A percentile compares a stretch with the other conserved stretches of the same genome.
Conservation (phyloP, 768 basidiomycete species). For the Hericium rajendrae region DNA sequence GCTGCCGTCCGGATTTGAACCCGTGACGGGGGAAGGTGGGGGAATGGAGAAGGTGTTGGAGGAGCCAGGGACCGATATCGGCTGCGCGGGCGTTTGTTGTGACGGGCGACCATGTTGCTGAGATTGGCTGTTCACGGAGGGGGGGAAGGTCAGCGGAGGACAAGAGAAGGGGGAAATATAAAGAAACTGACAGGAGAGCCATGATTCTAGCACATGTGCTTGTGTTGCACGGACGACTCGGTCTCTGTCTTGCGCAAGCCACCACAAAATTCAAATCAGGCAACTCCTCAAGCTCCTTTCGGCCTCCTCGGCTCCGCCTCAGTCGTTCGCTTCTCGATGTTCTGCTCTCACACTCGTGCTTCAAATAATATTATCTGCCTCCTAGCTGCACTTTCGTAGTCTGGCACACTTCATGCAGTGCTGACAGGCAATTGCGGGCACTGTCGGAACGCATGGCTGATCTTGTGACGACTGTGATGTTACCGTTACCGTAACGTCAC, state of each 20-base stretch:
- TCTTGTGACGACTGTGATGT: constrained; percentile 5
- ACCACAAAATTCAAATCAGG: background rate
- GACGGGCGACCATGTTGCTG: background rate
- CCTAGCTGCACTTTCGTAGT: background rate
- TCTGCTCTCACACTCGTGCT: too few relatives aligned
- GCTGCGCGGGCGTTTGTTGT: background rate
- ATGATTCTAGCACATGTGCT: background rate
- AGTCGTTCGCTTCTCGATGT: too few relatives aligned
- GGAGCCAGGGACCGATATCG: background rate
- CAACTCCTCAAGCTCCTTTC: background rate
- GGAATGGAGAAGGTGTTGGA: background rate
- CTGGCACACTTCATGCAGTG: background rate
- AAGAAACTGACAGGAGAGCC: constrained; percentile 13
- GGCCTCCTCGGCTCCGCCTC: too few relatives aligned
- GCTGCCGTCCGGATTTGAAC: background rate
- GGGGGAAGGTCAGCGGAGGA: background rate
- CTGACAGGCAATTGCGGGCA: background rate
- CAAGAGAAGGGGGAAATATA: background rate
- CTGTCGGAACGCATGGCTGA: background rate
- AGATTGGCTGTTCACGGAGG: constrained; percentile 1
- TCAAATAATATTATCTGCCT: background rate
- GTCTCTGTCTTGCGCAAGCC: constrained; percentile 7
- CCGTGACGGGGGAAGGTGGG: background rate
- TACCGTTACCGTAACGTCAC: background rate
- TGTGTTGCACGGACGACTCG: constrained; percentile 10